Percentiles rank a stretch among this genome's conserved stretches.
These are phyloP conservation scores for Truncatella angustata DNA, from an alignment of 2,329 filamentous ascomycete species.

Conservation along the genomic window DNA sequence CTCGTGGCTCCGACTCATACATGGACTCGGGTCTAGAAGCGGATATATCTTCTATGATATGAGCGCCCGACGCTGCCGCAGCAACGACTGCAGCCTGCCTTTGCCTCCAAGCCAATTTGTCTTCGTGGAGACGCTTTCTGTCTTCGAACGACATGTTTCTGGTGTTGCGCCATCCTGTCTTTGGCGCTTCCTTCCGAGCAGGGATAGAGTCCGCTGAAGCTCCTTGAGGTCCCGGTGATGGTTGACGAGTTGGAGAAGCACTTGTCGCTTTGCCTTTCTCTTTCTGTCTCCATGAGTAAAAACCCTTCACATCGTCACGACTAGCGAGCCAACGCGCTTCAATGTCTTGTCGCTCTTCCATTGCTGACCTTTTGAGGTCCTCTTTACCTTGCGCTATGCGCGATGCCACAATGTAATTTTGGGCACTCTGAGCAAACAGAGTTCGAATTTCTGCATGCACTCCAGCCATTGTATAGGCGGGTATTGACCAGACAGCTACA, in stretches of 20 bases:
- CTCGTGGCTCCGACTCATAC: slow-evolving; percentile 37
- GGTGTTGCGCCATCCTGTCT: slow-evolving; percentile 48
- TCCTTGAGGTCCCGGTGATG: slow-evolving; percentile 15
- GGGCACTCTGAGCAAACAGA: slow-evolving; percentile 65
- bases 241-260: slow-evolving; percentile 17
- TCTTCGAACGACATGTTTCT: slow-evolving; percentile 49
- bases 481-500: slow-evolving; percentile 64
- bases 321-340: slow-evolving; percentile 63
- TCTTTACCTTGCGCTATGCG: slow-evolving; percentile 73
- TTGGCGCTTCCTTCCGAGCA: slow-evolving; percentile 25
- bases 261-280: slow-evolving; percentile 36
- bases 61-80: slow-evolving; percentile 12
- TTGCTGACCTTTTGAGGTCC: slow-evolving; percentile 54
- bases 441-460: slow-evolving; percentile 76
- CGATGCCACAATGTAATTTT: slow-evolving; percentile 78
- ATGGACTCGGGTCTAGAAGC: slow-evolving; percentile 12
- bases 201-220: slow-evolving; percentile 14
- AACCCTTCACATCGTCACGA: slow-evolving; percentile 58
- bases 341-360: slow-evolving; percentile 62
- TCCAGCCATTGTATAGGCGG: slow-evolving; percentile 81
- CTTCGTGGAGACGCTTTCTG: slow-evolving; percentile 46
- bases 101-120: slow-evolving; percentile 43
- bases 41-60: slow-evolving; percentile 18
- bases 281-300: slow-evolving; percentile 52
- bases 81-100: slow-evolving; percentile 24